Percentiles rank a stretch among this genome's conserved stretches.
These are phyloP conservation scores for Scenedesmus sp. DNA, from an alignment of 163 green algal species.

Conservation along the genomic window DNA sequence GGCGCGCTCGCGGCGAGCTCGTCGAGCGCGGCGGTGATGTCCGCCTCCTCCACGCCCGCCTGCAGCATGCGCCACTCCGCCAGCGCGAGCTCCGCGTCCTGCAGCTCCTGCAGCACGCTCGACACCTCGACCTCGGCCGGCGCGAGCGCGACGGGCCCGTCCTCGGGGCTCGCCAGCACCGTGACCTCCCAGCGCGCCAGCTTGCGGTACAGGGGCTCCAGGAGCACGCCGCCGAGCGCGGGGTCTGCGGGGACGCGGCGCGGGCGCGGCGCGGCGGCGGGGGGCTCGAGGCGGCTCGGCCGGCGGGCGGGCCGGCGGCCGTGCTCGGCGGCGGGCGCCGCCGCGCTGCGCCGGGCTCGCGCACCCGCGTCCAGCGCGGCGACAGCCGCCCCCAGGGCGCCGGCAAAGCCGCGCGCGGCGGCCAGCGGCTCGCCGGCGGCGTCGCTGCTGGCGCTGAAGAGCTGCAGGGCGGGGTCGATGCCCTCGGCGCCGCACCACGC, in stretches of 20 bases:
- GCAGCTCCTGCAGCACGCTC: slow-evolving; percentile 11
- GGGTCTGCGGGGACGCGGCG: too few relatives aligned
- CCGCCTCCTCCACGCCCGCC: not conserved
- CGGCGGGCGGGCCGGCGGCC: too few relatives aligned
- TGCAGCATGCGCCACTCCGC: slow-evolving; percentile 41
- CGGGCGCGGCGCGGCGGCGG: too few relatives aligned
- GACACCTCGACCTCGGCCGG: slow-evolving; percentile 41
- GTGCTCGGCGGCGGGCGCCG: not conserved
- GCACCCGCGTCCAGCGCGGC: not conserved
- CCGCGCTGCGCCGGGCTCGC: not conserved
- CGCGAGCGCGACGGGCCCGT: slow-evolving; percentile 32
- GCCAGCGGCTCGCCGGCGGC: not conserved
- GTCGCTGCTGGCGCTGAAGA: not conserved
- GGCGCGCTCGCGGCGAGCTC: slow-evolving; percentile 2
- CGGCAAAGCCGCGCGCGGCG: not conserved
- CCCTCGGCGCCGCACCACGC: slow-evolving; percentile 12
- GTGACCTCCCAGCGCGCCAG: slow-evolving; percentile 38
- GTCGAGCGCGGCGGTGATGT: not conserved
- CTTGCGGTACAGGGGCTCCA: slow-evolving; percentile 40
- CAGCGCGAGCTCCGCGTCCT: slow-evolving; percentile 17
- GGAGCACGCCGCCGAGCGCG: not conserved
- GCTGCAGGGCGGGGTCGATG: slow-evolving; percentile 21
- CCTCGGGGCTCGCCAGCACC: slow-evolving; percentile 9
- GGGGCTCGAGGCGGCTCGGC: too few relatives aligned
- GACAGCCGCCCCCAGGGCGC: not conserved